These are phyloP conservation scores for Panicum virgatum DNA, from an alignment of 202 grass and related monocot species.

Conservation along the genomic window DNA sequence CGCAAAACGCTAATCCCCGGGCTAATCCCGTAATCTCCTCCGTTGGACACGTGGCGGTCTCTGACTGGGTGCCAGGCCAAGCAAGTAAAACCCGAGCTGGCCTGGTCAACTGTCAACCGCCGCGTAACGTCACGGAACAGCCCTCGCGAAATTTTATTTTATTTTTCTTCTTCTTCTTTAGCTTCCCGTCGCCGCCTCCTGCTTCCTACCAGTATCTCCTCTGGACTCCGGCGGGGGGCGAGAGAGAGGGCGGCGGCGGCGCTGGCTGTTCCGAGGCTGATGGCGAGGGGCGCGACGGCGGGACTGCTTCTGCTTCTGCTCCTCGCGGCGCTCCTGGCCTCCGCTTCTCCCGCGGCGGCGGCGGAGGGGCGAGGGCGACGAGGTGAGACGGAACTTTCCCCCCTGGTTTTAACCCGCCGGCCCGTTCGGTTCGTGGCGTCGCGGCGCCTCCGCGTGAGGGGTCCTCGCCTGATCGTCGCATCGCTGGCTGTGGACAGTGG, in stretches of 20 bases:
- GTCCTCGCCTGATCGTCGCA: too few relatives aligned
- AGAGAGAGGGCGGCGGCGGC: neutral
- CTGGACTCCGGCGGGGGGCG: neutral
- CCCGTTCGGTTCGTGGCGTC: neutral
- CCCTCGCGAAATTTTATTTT: neutral
- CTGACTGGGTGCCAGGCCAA: fast-evolving
- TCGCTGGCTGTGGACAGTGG: neutral
- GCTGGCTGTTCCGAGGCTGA: neutral
- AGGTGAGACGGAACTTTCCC: neutral
- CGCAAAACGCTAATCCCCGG: too few relatives aligned
- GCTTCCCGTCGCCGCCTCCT: neutral
- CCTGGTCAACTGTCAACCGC: neutral
- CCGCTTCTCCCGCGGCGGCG: neutral
- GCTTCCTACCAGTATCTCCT: neutral
- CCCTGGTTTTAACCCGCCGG: neutral
- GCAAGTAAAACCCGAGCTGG: too few relatives aligned
- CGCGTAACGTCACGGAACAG: slow-evolving; percentile 12
- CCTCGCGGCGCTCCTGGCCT: neutral
- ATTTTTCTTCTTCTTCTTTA: neutral
- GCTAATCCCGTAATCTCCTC: too few relatives aligned
- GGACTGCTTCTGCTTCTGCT: neutral
- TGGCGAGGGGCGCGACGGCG: neutral
- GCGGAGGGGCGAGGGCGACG: neutral
- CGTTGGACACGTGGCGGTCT: neutral
- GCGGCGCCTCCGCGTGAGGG: neutral